Evolutionary conservation across 768 basidiomycete genomes (phyloP).

Genomic region (Tephrocybe rancida): DNA sequence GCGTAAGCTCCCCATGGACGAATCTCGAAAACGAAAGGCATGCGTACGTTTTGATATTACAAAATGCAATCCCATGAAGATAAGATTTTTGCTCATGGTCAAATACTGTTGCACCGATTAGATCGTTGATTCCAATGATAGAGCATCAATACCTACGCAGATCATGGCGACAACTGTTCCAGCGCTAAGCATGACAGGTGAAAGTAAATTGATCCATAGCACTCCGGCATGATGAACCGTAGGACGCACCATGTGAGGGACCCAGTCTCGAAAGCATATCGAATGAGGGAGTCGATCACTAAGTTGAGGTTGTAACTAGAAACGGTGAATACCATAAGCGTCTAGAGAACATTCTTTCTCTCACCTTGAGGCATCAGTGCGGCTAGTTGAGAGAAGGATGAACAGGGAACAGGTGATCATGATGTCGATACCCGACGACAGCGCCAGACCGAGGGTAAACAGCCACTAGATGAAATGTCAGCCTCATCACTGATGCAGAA

Average conservation of each 20-base stretch:
- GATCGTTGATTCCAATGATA: background rate
- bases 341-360: constrained; percentile 4
- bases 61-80: constrained; percentile 45
- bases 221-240: background rate
- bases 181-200: background rate
- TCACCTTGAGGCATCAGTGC: constrained; percentile 30
- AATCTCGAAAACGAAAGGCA: background rate
- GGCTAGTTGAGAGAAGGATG: constrained; percentile 34
- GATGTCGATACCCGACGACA: constrained; percentile 42
- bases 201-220: background rate
- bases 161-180: constrained; percentile 16
- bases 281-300: constrained; percentile 12
- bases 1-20: background rate
- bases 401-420: constrained; percentile 38
- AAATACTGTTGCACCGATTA: too few relatives aligned
- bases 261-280: constrained; percentile 44
- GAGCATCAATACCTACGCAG: constrained; percentile 4
- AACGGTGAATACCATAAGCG: background rate
- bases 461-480: constrained; percentile 33
- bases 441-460: constrained; percentile 43
- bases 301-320: background rate
- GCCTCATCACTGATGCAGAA: too few relatives aligned
- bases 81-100: constrained; percentile 26
- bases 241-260: constrained; percentile 37
- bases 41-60: constrained; percentile 40